Conservation (phyloP, 1,284 basidiomycete species). For the Ustilago xerochloae region DNA sequence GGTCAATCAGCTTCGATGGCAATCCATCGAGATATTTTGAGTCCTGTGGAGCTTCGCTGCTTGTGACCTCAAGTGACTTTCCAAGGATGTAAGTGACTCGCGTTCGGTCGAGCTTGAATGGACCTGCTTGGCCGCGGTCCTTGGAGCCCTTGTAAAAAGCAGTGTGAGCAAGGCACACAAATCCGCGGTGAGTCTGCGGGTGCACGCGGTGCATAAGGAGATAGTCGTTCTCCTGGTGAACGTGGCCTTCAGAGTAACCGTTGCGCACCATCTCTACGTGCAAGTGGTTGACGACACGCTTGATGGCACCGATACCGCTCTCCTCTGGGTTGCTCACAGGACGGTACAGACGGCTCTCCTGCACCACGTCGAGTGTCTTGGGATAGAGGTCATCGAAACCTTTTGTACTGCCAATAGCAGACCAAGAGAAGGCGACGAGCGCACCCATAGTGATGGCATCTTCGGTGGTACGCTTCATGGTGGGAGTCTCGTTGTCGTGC, state of each 20-base stretch:
- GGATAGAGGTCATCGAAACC: conserved; percentile 64
- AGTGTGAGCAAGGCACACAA: conserved; percentile 58
- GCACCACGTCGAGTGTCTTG: conserved; percentile 57
- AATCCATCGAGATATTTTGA: conserved; percentile 47
- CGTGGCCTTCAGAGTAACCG: conserved; percentile 59
- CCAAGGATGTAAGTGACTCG: conserved; percentile 56
- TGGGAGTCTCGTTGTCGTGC: conserved; percentile 64
- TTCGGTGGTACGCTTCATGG: conserved; percentile 60
- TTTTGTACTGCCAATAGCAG: conserved; percentile 61
- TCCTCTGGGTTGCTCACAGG: conserved; percentile 37
- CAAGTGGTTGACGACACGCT: conserved; percentile 61
- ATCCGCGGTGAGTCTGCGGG: conserved; percentile 61
- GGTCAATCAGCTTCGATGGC: conserved; percentile 53
- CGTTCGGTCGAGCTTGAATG: conserved; percentile 57
- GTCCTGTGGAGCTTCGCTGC: conserved; percentile 31
- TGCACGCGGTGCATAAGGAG: conserved; percentile 61
- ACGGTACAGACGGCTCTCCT: conserved; percentile 56
- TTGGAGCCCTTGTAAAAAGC: conserved; percentile 55
- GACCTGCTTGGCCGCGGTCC: conserved; percentile 52
- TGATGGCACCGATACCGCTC: conserved; percentile 53
- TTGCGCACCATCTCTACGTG: conserved; percentile 62
- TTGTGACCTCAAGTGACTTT: conserved; percentile 53
- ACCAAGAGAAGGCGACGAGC: conserved; percentile 63
- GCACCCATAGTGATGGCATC: conserved; percentile 65
- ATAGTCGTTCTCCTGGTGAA: conserved; percentile 62